Evolutionary conservation across 805 yeast genomes (phyloP).

Genomic region (Candida namnaoensis): DNA sequence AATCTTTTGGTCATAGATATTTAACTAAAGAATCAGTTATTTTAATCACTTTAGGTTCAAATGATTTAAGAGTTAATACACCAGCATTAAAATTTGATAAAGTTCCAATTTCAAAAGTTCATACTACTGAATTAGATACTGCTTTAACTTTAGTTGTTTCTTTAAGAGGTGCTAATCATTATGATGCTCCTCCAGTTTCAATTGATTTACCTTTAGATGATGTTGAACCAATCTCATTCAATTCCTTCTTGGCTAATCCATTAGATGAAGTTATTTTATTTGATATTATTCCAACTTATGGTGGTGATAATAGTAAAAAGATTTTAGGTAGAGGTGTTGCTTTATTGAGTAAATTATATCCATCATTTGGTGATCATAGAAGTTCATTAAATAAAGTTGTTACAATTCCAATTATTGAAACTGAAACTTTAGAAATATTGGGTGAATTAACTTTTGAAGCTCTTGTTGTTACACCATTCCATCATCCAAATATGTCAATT

Average conservation of each 20-base stretch:
- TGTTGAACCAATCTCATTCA: conserved; percentile 65
- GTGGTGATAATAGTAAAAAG: conserved; percentile 29
- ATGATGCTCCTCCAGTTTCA: conserved; percentile 47
- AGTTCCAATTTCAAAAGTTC: conserved; percentile 69
- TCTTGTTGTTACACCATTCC: conserved; percentile 62
- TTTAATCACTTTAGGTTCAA: conserved; percentile 80
- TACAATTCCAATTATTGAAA: conserved; percentile 71
- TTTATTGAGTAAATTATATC: conserved; percentile 47
- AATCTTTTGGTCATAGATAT: conserved; percentile 80
- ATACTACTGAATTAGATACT: conserved; percentile 80
- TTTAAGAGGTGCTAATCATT: conserved; percentile 22
- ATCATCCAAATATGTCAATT: conserved; percentile 59
- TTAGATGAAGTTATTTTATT: conserved; percentile 56
- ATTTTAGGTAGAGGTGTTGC: conserved; percentile 84
- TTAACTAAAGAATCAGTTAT: conserved; percentile 60
- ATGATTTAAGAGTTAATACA: conserved; percentile 50
- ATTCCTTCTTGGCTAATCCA: conserved; percentile 38
- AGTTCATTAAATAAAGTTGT: conserved; percentile 57
- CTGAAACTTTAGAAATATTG: conserved; percentile 60
- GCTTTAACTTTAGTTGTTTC: conserved; percentile 69
- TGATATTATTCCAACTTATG: conserved; percentile 87
- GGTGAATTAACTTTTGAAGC: conserved; percentile 76
- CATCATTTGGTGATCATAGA: conserved; percentile 60
- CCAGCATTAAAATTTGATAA: conserved; percentile 61
- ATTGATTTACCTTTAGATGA: conserved; percentile 82